These are phyloP conservation scores for Sordariomycetes sp. DNA, from an alignment of 2,329 filamentous ascomycete genomes.

Conservation along the genomic window DNA sequence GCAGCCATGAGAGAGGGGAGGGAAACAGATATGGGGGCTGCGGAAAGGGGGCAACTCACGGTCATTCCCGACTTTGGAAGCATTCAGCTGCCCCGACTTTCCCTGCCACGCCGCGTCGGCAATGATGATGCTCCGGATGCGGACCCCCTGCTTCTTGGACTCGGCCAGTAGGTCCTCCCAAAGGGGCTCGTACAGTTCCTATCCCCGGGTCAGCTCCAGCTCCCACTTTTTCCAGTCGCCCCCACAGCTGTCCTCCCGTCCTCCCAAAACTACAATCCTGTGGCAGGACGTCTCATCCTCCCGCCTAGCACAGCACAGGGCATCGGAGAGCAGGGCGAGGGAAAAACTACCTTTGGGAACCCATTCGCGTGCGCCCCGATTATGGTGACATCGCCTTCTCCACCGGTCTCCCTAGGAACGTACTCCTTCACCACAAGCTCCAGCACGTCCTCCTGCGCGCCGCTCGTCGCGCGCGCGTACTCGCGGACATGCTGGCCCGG, in stretches of 20 bases:
- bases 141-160: conserved; percentile 45
- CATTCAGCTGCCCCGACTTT: conserved; percentile 67
- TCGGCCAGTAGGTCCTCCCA: conserved; percentile 70
- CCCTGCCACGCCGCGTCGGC: conserved; percentile 84
- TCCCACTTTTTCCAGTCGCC: background rate
- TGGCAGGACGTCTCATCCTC: background rate
- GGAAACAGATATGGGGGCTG: background rate
- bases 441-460: conserved; percentile 64
- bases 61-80: conserved; percentile 68
- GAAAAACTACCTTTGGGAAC: conserved; percentile 64
- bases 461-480: conserved; percentile 62
- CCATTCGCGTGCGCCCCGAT: conserved; percentile 85
- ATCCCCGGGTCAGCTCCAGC: background rate
- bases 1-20: too few species aligned
- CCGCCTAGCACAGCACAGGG: background rate
- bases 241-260: background rate
- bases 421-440: conserved; percentile 80
- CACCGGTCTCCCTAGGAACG: conserved; percentile 45
- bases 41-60: conserved; percentile 39
- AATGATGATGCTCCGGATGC: conserved; percentile 79
- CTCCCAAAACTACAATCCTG: background rate
- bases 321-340: background rate
- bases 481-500: conserved; percentile 72
- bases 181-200: conserved; percentile 87
- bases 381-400: conserved; percentile 51